Evolutionary conservation across 345 rosid genomes (phyloP).

Genomic region (Salix suchowensis): DNA sequence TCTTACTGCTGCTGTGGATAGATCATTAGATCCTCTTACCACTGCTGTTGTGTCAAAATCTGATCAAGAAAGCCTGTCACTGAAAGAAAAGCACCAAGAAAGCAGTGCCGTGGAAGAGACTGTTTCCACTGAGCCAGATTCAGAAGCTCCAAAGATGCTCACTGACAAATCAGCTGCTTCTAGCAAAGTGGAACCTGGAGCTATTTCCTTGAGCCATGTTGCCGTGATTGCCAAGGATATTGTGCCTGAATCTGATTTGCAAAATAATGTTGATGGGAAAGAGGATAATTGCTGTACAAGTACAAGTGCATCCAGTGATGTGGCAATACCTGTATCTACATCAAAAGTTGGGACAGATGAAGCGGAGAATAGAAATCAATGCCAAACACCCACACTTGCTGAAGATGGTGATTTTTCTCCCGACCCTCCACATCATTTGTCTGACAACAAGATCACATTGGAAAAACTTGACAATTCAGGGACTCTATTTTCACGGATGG

Average conservation of each 20-base stretch:
- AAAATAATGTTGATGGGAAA: slow-evolving; percentile 36
- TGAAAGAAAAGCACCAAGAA: slow-evolving; percentile 30
- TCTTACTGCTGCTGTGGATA: slow-evolving; percentile 24
- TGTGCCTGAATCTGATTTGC: slow-evolving; percentile 20
- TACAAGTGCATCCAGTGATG: slow-evolving; percentile 21
- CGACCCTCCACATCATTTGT: slow-evolving; percentile 30
- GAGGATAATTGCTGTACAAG: slow-evolving; percentile 19
- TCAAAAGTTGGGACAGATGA: slow-evolving; percentile 26
- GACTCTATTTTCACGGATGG: slow-evolving; percentile 30
- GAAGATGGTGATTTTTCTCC: slow-evolving; percentile 35
- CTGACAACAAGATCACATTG: slow-evolving; percentile 32
- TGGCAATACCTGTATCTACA: slow-evolving; percentile 28
- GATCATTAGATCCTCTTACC: slow-evolving; percentile 27
- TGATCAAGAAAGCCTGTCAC: slow-evolving; percentile 36
- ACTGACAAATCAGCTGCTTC: slow-evolving; percentile 30
- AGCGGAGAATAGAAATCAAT: slow-evolving; percentile 22
- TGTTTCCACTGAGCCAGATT: slow-evolving; percentile 30
- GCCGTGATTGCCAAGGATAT: slow-evolving; percentile 27
- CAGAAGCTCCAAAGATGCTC: slow-evolving; percentile 28
- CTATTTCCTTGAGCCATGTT: slow-evolving; percentile 34
- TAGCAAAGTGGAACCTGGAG: slow-evolving; percentile 36
- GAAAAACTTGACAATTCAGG: slow-evolving; percentile 29
- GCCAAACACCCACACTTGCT: slow-evolving; percentile 17
- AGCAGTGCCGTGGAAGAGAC: slow-evolving; percentile 19
- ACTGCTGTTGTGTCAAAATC: slow-evolving; percentile 34